These are phyloP conservation scores for Penicillium sp. DNA, from an alignment of 2,329 filamentous ascomycete genomes.

Conservation along the genomic window DNA sequence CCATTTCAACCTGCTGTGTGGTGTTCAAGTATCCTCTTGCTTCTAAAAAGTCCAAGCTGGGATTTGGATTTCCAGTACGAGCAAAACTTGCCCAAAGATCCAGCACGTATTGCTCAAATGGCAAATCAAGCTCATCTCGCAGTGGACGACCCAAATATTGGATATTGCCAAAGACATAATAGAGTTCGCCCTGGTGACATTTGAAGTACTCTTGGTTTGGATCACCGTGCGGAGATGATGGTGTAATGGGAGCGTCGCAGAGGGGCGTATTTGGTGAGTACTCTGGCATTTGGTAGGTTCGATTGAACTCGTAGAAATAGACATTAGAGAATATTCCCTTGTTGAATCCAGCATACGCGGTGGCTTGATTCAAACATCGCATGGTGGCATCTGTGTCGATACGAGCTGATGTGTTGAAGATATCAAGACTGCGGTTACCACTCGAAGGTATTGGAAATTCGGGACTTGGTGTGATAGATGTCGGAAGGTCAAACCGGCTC, in stretches of 20 bases:
- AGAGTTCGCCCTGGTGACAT: constrained; percentile 54
- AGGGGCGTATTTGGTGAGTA: constrained; percentile 49
- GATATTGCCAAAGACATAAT: constrained; percentile 52
- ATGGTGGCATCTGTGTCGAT: constrained; percentile 56
- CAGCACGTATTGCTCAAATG: constrained; percentile 21
- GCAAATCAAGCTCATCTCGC: constrained; percentile 18
- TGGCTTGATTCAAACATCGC: constrained; percentile 56
- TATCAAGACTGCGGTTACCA: constrained; percentile 49
- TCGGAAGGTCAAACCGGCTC: constrained; percentile 9
- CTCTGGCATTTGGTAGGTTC: constrained; percentile 46
- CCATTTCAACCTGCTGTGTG: constrained; percentile 5
- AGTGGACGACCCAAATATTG: constrained; percentile 13
- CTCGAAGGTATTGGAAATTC: constrained; percentile 41
- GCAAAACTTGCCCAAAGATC: constrained; percentile 24
- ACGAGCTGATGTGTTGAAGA: constrained; percentile 52
- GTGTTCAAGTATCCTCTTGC: constrained; percentile 18
- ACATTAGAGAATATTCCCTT: constrained; percentile 45
- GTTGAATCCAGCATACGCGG: constrained; percentile 46
- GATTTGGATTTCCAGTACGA: constrained; percentile 14
- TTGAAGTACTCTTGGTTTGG: constrained; percentile 48
- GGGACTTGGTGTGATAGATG: constrained; percentile 7
- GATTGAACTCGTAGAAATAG: constrained; percentile 58
- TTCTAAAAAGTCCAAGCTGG: constrained; percentile 11
- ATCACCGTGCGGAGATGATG: constrained; percentile 42
- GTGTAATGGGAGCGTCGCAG: constrained; percentile 42